phyloP scores from a whole-genome alignment of 495 filamentous ascomycete species.

The Penicillium robsamsonii region DNA sequence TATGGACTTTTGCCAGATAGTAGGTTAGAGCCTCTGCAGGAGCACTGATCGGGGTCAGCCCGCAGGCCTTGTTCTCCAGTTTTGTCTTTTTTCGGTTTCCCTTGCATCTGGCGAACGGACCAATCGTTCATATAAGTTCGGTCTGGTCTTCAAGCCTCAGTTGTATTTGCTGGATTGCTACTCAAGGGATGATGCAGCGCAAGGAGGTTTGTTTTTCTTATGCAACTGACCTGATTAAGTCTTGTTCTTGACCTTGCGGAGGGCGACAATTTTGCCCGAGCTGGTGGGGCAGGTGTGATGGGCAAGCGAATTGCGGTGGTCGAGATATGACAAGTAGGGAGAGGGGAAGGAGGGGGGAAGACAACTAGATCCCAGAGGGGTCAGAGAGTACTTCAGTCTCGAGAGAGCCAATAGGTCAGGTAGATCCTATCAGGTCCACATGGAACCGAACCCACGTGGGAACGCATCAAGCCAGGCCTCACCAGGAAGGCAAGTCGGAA shows the following conservation, averaged over 20 bases:
- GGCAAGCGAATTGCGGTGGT: not conserved
- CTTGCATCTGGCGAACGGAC: constrained; percentile 27
- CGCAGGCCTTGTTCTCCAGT: not conserved
- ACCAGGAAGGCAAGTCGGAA: not conserved
- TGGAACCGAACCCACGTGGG: constrained; percentile 15
- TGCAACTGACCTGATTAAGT: constrained; percentile 4
- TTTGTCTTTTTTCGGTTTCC: constrained; percentile 4
- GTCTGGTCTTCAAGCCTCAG: not conserved
- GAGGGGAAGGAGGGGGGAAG: not conserved
- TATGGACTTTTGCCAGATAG: not conserved
- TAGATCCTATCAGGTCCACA: constrained; percentile 10
- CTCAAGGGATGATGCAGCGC: constrained; percentile 19
- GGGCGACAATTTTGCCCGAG: not conserved
- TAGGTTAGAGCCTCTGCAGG: constrained; percentile 1
- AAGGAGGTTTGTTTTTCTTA: constrained; percentile 13
- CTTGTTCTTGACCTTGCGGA: not conserved
- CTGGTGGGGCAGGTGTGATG: not conserved
- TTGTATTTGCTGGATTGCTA: not conserved
- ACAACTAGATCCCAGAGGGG: not conserved
- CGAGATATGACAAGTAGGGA: not conserved
- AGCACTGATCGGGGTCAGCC: constrained; percentile 1
- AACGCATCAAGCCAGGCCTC: not conserved
- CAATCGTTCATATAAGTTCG: constrained; percentile 21
- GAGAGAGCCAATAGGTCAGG: not conserved
- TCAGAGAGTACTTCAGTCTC: not conserved